These are phyloP conservation scores for Apiospora kogelbergensis DNA, from an alignment of 2,329 filamentous ascomycete species.

Conservation along the genomic window DNA sequence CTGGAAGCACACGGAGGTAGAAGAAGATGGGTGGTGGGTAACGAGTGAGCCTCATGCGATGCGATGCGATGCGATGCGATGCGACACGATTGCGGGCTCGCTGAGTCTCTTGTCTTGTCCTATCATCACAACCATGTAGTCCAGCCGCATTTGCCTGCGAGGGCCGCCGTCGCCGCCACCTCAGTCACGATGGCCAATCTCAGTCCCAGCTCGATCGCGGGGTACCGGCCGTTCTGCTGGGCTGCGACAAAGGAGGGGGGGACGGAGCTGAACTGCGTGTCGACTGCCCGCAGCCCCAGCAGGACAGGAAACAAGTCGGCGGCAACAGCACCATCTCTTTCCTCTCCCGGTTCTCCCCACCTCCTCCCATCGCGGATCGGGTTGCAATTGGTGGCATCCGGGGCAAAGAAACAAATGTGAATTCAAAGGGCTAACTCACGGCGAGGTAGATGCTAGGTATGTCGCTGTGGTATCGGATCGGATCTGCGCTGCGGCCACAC, in stretches of 20 bases:
- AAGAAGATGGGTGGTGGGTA: not conserved
- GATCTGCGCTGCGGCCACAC: not conserved
- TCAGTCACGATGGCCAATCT: not conserved
- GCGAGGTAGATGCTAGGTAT: not conserved
- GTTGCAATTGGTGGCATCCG: not conserved
- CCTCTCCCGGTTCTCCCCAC: not conserved
- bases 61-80: not conserved
- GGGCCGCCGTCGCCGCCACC: not conserved
- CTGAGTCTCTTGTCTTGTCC: not conserved
- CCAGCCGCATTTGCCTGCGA: not conserved
- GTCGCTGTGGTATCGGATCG: not conserved
- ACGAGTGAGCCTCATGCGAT: not conserved
- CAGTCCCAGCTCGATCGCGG: not conserved
- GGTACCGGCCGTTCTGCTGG: not conserved
- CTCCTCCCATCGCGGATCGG: not conserved
- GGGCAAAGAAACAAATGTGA: not conserved
- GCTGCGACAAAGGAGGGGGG: not conserved
- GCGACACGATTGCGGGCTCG: not conserved
- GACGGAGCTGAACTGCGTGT: not conserved
- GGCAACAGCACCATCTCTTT: not conserved
- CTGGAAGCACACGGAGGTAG: not conserved
- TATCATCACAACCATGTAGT: not conserved
- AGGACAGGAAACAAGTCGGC: not conserved
- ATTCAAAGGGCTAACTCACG: not conserved
- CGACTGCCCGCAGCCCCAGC: not conserved